Conservation (phyloP, 2,329 filamentous ascomycete species). For the Helotiales sp. region DNA sequence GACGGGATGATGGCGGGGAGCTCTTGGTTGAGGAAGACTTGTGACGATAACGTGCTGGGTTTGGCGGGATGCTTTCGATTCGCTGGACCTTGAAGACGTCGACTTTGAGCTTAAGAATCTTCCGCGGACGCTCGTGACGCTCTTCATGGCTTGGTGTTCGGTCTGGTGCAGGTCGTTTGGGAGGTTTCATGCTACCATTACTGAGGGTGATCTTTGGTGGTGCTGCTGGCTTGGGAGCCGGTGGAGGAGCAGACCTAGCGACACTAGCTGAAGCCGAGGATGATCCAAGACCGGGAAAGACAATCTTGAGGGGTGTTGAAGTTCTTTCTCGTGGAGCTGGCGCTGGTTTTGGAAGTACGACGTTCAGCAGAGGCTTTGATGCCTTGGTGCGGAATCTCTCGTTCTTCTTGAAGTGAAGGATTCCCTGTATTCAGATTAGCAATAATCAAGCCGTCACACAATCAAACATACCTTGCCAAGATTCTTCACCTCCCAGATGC, state of each 20-base stretch:
- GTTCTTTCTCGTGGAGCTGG: too few relatives aligned
- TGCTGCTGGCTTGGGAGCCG: slow-evolving; percentile 4
- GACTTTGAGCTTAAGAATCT: slow-evolving; percentile 23
- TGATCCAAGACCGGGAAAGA: not conserved
- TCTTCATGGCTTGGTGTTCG: slow-evolving; percentile 10
- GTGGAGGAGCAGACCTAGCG: not conserved
- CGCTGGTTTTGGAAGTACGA: slow-evolving; percentile 2
- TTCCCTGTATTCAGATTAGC: slow-evolving; percentile 26
- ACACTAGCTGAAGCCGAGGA: not conserved
- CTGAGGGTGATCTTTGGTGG: slow-evolving; percentile 5
- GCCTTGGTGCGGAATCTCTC: slow-evolving; percentile 31
- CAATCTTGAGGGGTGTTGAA: not conserved
- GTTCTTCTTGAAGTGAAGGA: slow-evolving; percentile 31
- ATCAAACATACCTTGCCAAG: slow-evolving; percentile 37
- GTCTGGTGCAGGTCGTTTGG: slow-evolving; percentile 23
- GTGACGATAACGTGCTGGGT: slow-evolving; percentile 16
- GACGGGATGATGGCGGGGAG: slow-evolving; percentile 23
- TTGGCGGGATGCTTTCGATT: slow-evolving; percentile 24
- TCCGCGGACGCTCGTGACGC: slow-evolving; percentile 20
- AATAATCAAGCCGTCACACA: not conserved
- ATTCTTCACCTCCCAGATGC: slow-evolving; percentile 44
- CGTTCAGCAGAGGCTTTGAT: slow-evolving; percentile 3
- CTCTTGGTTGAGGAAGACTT: slow-evolving; percentile 18
- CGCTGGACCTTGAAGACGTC: slow-evolving; percentile 14
- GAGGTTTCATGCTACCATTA: slow-evolving; percentile 7